Evolutionary conservation across 768 basidiomycete species (phyloP), one percentile per base, ranked within the genome.

Genomic region (Asterophora parasitica): DNA sequence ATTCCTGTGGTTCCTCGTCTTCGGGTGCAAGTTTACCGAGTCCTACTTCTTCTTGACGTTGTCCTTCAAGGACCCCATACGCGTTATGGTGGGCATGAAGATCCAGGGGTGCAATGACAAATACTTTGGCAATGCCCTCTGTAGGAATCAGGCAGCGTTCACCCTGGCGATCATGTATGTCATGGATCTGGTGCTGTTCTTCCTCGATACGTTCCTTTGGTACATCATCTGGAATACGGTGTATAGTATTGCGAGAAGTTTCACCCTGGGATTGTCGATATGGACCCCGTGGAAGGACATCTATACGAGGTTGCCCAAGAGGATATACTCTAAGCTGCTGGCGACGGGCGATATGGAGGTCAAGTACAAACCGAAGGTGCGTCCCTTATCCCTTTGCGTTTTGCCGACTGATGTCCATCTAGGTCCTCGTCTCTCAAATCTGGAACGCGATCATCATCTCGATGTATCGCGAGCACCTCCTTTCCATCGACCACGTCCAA

Each of bases 361-460:
- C 57, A 96, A 94, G 70, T 98, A 98, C 71, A 98, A 98, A 70
- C 96, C 96, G 42, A 99, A 98, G 85, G 92, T 91, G 48, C n/a
- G 76, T 61, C 30, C 2, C 28, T 23, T 26, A 33, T 39, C 16
- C 6, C 2, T 30, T 0, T 3, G 9, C 30, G 30, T 8, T 31
- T 9, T 23, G 23, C 23, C 23, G 6, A 31, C 30, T 43, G 19
- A 27, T 31, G 23, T 8, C 16, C 23, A 34, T 23, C 31, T 48
- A 92, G 90, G 92, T 99, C 32, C 78, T 99, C 33, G 95, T 99
- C 36, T 96, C 94, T 12, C 96, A 97, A 69, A 94, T 99, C 46
- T 98, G 96, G 96, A 99, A 99, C 64, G 96, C 96, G 17, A 85
- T 99, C 70, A 96, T 99, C 69, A 98, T 99, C 57, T 98, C 95